Evolutionary conservation across 345 rosid species (phyloP), one percentile per base, ranked within the genome.

Genomic region (Odontarrhena argentea): DNA sequence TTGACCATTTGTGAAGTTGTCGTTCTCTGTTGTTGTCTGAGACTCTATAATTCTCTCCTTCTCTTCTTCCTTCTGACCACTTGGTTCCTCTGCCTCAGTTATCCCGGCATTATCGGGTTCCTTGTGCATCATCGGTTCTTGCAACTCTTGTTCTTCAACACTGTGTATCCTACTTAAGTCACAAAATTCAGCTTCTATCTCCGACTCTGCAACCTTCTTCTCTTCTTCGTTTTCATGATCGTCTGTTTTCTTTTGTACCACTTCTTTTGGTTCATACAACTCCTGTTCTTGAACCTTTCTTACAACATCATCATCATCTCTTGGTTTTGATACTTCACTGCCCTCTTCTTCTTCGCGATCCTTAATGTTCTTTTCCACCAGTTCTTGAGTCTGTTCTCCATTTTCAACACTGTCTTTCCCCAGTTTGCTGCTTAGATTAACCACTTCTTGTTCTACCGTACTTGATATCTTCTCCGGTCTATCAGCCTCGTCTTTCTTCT

Each of bases 261-360:
- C 0, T 40, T 56, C 53, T 63, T 44, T 36, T 11, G 63, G 49
- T 14, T 62, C 49, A 70, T 8, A 14, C 35, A 54, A 10, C 35
- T 62, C 68, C 1, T 63, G 30, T 47, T 55, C 65, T 62, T 36
- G 42, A 70, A 37, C 43, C 43, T 70, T 52, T 46, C 56, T 70
- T 15, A 2, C 46, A n/a, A 45, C 50, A 54, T 62, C 70, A 66
- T 65, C 60, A 12, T 37, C 37, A 2, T 45, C 18, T 63, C 48
- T 71, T 35, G 9, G 15, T 35, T 47, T 52, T 30, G 65, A 4
- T 56, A 18, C 46, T 55, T 18, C 28, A 25, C 58, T 9, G 14
- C 26, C 7, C 2, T 36, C 41, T 9, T 38, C 47, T 64, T 64
- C 44, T 45, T 45, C 3, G 24, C 32, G 22, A 36, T 44, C 22